These are phyloP conservation scores for Paecilomyces fulvus DNA, from an alignment of 2,329 filamentous ascomycete genomes.

Conservation along the genomic window DNA sequence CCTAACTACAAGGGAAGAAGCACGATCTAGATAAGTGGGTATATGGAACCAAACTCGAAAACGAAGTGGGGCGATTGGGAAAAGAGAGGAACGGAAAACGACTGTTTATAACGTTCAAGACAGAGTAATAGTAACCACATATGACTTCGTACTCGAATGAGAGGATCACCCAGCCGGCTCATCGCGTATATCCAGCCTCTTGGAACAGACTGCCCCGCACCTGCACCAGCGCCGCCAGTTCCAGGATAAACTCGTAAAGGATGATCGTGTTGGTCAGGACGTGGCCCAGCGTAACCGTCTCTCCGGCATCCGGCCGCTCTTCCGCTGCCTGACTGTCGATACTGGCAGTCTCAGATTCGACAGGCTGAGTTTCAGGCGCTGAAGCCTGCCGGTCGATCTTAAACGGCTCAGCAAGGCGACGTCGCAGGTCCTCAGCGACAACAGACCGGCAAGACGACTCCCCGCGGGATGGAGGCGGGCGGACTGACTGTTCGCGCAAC, in stretches of 20 bases:
- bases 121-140: not conserved
- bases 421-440: slow-evolving; percentile 15
- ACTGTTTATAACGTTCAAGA: not conserved
- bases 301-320: slow-evolving; percentile 24
- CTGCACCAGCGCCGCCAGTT: slow-evolving; percentile 66
- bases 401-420: slow-evolving; percentile 27
- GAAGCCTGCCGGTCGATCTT: slow-evolving; percentile 6
- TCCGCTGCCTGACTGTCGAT: slow-evolving; percentile 11
- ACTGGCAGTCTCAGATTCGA: slow-evolving; percentile 1
- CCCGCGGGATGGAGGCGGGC: slow-evolving; percentile 3
- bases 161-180: too few relatives aligned
- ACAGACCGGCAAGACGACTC: slow-evolving; percentile 1
- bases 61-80: not conserved
- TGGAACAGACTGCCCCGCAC: slow-evolving; percentile 67
- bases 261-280: slow-evolving; percentile 72
- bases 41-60: not conserved
- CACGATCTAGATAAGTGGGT: not conserved
- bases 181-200: slow-evolving; percentile 55
- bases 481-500: slow-evolving; percentile 13
- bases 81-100: not conserved
- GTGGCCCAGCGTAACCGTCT: slow-evolving; percentile 62
- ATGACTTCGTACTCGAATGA: not conserved
- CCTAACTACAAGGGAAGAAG: not conserved
- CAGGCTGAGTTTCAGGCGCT: slow-evolving; percentile 1
- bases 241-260: slow-evolving; percentile 70